A percentile compares a stretch with the other conserved stretches of the same genome.
Conservation (phyloP, 2,329 filamentous ascomycete species). For the Microcyclosporella mali region DNA sequence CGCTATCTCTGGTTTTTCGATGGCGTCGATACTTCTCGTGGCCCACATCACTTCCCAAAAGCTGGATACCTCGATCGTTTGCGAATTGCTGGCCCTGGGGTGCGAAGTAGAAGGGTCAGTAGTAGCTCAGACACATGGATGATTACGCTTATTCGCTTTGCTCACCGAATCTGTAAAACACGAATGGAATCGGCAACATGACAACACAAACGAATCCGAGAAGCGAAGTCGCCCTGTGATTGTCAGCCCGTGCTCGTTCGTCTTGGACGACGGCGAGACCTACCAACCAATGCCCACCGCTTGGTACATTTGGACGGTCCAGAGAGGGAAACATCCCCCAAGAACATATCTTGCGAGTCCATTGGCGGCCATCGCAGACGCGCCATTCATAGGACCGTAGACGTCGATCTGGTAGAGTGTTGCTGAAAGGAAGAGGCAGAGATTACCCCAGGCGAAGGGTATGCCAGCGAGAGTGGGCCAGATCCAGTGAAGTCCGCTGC, state of each 20-base stretch:
- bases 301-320: conserved; percentile 33
- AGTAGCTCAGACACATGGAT: too few relatives aligned
- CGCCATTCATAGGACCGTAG: conserved; percentile 48
- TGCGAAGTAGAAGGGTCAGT: too few relatives aligned
- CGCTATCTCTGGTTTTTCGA: too few relatives aligned
- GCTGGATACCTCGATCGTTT: too few relatives aligned
- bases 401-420: conserved; percentile 49
- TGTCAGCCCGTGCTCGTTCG: too few relatives aligned
- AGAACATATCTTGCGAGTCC: conserved; percentile 35
- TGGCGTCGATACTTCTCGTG: too few relatives aligned
- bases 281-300: conserved; percentile 35
- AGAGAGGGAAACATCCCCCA: conserved; percentile 14
- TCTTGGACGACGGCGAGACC: conserved; percentile 24
- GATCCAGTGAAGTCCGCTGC: conserved; percentile 35
- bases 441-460: conserved; percentile 29
- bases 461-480: conserved; percentile 30
- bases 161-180: conserved; percentile 30
- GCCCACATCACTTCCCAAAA: too few relatives aligned
- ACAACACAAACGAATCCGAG: conserved; percentile 38
- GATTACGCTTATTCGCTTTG: too few relatives aligned
- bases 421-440: conserved; percentile 30
- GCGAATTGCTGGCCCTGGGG: too few relatives aligned
- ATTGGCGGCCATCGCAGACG: conserved; percentile 56
- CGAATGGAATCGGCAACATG: conserved; percentile 35
- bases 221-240: conserved; percentile 34